Evolutionary conservation across 352 stramenopile genomes (phyloP), one percentile per base, ranked within the genome.

Genomic region (Phytophthora tentaculata): DNA sequence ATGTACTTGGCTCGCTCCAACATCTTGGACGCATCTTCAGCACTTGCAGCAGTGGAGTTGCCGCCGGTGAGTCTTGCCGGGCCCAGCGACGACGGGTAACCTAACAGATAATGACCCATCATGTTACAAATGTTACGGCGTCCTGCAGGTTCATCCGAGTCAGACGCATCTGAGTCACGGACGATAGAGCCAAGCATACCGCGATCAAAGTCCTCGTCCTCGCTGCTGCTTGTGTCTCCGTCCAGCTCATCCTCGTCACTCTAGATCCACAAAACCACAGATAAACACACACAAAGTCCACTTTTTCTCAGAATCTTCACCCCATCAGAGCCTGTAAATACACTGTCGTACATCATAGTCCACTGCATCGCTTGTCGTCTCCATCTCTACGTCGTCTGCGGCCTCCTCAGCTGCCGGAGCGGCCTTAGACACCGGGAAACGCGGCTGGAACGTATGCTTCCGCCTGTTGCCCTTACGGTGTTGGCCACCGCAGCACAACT

Each of bases 1-100:
- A 99, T 98, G 77, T 91, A 98, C 79, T 98, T 98, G 69, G 95
- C 87, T 58, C 96, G 87, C 70, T 98, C 94, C 35, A 90, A 73
- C 72, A 98, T 90, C 19, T 72, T 77, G n/a, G 59, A 35, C 7
- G 68, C 68, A 39, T 54, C 52, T 53, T 67, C 53, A 17, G 54
- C 32, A 55, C 47, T 73, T 45, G 51, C 49, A 50, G 56, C 48
- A 32, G 22, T 64, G 17, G 50, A 49, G 29, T 52, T 56, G 28
- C 50, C 63, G 48, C 67, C 62, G 32, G 61, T 52, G 14, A 79
- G 67, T 39, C 61, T 69, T 51, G 57, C 54, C 17, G 62, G 47
- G 51, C 61, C 65, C 6, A 67, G 61, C 24, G 79, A 68, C 55
- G 80, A 82, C 58, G 76, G 71, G 53, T 77, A 80, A 88, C 81